phyloP scores from a whole-genome alignment of 2,329 filamentous ascomycete species.

The Exophiala sideris region DNA sequence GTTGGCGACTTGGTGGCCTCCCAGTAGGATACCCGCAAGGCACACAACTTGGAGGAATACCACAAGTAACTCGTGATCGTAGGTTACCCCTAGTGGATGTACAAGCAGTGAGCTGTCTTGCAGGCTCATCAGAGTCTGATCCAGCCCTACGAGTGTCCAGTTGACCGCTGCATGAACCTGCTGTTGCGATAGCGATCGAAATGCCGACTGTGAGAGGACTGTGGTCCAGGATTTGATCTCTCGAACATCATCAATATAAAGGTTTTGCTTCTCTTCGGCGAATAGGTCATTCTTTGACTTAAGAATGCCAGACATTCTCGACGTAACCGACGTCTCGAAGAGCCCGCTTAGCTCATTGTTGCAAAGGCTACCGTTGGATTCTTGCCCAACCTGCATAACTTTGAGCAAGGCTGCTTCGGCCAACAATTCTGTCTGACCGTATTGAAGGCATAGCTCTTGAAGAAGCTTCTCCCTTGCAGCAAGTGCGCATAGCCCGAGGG shows the following conservation, averaged over 20 bases:
- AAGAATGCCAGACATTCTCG: conserved; percentile 9
- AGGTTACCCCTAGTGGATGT: conserved; percentile 63
- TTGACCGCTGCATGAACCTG: conserved; percentile 19
- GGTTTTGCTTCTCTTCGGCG: conserved; percentile 84
- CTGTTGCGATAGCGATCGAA: neutral
- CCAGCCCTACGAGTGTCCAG: conserved; percentile 55
- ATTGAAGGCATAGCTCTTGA: conserved; percentile 32
- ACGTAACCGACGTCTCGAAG: conserved; percentile 8
- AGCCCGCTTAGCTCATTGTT: conserved; percentile 44
- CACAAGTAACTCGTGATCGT: conserved; percentile 63
- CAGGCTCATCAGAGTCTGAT: conserved; percentile 1
- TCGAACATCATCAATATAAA: conserved; percentile 80
- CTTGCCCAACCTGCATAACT: conserved; percentile 29
- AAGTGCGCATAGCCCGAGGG: conserved; percentile 45
- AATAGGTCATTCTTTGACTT: conserved; percentile 64
- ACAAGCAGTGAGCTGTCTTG: neutral
- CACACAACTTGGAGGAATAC: conserved; percentile 40
- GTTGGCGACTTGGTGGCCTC: conserved; percentile 7
- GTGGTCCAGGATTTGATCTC: conserved; percentile 68
- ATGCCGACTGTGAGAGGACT: conserved; percentile 40
- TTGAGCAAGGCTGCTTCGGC: conserved; percentile 30
- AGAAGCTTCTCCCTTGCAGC: conserved; percentile 45
- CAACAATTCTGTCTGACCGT: conserved; percentile 33
- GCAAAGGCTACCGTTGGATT: conserved; percentile 41
- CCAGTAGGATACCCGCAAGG: conserved; percentile 35